phyloP scores from a whole-genome alignment of 2,329 filamentous ascomycete genomes.

The Aspergillus pseudoviridinutans region DNA sequence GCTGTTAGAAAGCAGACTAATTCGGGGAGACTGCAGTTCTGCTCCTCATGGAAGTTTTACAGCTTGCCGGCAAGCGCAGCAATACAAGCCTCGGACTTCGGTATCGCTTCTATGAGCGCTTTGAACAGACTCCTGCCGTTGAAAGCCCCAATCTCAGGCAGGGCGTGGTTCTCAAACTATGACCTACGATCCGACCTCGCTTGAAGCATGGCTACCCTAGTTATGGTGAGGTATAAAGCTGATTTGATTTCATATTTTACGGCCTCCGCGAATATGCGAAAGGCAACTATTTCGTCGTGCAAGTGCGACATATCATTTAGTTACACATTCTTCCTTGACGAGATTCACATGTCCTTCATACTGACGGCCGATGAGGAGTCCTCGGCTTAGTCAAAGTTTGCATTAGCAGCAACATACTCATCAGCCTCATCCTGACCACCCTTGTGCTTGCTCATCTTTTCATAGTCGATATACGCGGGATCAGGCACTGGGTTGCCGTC shows the following conservation, averaged over 20 bases:
- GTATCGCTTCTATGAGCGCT: not conserved
- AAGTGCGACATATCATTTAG: not conserved
- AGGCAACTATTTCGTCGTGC: not conserved
- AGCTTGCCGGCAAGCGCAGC: too few relatives aligned
- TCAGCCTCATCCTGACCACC: slow-evolving; percentile 24
- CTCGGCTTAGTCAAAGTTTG: slow-evolving; percentile 25
- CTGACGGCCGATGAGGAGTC: not conserved
- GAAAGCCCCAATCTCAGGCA: not conserved
- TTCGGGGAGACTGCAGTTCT: too few relatives aligned
- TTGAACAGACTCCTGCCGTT: not conserved
- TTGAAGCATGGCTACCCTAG: not conserved
- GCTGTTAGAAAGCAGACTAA: too few relatives aligned
- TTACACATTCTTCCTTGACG: not conserved
- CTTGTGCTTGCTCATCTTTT: slow-evolving; percentile 14
- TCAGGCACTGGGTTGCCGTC: slow-evolving; percentile 33
- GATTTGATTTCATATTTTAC: not conserved
- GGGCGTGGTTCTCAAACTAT: not conserved
- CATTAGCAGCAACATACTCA: slow-evolving; percentile 26
- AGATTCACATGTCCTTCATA: not conserved
- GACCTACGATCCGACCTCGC: not conserved
- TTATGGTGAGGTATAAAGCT: not conserved
- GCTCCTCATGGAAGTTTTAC: too few relatives aligned
- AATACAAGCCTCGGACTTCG: not conserved
- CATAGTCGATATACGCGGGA: slow-evolving; percentile 19
- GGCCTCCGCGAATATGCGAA: not conserved